phyloP scores from a whole-genome alignment of 352 stramenopile species.

The Globisporangium nunn region DNA sequence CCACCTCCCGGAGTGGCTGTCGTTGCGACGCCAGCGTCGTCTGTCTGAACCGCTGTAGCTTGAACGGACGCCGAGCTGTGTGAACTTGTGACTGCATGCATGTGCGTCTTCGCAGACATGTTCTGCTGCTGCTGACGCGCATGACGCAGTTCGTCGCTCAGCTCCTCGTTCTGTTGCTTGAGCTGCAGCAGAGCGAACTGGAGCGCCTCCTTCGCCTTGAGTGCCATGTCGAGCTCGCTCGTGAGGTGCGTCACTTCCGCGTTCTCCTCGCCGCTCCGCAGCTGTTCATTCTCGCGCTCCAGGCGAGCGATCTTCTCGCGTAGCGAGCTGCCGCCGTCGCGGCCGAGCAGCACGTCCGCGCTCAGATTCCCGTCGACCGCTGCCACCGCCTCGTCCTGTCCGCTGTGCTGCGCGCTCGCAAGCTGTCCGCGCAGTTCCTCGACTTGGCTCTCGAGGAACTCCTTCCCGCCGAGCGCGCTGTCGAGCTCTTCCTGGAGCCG shows the following conservation, averaged over 20 bases:
- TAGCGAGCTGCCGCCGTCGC: conserved; percentile 50
- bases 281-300: conserved; percentile 65
- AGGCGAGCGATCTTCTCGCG: conserved; percentile 58
- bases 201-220: conserved; percentile 68
- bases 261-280: conserved; percentile 49
- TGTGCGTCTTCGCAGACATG: neutral
- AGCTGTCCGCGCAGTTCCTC: conserved; percentile 72
- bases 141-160: conserved; percentile 53
- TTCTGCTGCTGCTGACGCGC: conserved; percentile 25
- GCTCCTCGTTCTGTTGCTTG: conserved; percentile 70
- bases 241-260: conserved; percentile 37
- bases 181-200: conserved; percentile 62
- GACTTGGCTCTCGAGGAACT: conserved; percentile 82
- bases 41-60: neutral
- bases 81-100: neutral
- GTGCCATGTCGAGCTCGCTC: conserved; percentile 72
- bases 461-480: conserved; percentile 67
- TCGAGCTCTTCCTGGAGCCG: conserved; percentile 83
- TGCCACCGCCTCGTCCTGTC: conserved; percentile 31
- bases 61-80: neutral
- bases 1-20: no score
- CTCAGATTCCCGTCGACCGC: conserved; percentile 31
- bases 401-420: conserved; percentile 42
- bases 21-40: neutral
- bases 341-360: conserved; percentile 54